phyloP scores from a whole-genome alignment of 83 land plant species.

The Isoetes engelmannii region DNA sequence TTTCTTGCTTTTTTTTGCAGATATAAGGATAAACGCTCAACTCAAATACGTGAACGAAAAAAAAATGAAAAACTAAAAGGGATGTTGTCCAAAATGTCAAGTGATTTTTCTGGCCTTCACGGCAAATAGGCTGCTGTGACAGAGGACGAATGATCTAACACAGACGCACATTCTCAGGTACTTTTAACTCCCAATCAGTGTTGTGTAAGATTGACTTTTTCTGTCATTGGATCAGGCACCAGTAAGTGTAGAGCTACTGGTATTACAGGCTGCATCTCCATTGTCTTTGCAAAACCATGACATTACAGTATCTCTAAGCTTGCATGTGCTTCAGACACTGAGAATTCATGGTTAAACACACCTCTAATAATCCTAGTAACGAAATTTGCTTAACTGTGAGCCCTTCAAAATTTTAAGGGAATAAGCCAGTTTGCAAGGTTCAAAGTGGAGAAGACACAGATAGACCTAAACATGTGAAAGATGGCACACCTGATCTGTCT shows the following conservation, averaged over 20 bases:
- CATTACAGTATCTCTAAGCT: neutral
- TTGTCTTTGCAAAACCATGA: neutral
- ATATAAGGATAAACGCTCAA: no score
- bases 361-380: neutral
- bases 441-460: neutral
- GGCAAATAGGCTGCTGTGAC: slow-evolving; percentile 15
- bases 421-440: neutral
- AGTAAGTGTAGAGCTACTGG: neutral
- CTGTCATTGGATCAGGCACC: neutral
- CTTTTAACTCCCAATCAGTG: neutral
- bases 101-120: slow-evolving; percentile 20
- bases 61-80: slow-evolving; percentile 14
- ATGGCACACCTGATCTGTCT: no score
- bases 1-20: no score
- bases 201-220: neutral
- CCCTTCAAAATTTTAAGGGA: neutral
- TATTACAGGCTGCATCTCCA: neutral
- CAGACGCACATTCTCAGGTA: slow-evolving; percentile 15
- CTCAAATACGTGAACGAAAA: no score
- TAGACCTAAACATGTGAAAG: neutral
- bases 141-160: no score
- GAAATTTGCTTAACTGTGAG: neutral
- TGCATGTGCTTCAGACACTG: neutral
- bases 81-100: slow-evolving; percentile 15
- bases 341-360: neutral